Evolutionary conservation across 495 filamentous ascomycete species (phyloP).

Genomic region (Daldinia bambusicola): DNA sequence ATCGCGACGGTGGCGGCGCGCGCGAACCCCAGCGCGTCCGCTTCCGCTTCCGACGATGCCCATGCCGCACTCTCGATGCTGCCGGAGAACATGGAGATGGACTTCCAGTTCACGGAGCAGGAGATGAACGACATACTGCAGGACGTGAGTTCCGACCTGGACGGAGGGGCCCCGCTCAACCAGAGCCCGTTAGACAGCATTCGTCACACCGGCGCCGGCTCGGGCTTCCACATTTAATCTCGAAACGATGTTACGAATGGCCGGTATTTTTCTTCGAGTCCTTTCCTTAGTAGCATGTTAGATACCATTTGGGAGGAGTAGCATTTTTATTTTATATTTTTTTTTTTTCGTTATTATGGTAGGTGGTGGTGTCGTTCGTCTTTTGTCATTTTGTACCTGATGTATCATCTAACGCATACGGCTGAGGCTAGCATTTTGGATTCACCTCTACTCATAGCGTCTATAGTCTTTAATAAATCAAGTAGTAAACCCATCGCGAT

Average conservation of each 20-base stretch:
- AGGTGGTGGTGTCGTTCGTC: too few relatives aligned
- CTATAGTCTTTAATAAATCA: background rate
- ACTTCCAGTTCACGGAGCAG: conserved; percentile 49
- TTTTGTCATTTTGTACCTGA: too few relatives aligned
- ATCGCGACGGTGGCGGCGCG: conserved; percentile 20
- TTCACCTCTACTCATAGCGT: conserved; percentile 8
- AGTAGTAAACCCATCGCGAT: conserved; percentile 3
- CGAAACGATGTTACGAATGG: background rate
- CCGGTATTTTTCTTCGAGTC: conserved; percentile 7
- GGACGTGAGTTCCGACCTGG: conserved; percentile 45
- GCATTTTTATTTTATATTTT: conserved; percentile 24
- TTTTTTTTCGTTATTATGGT: background rate
- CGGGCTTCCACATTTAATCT: conserved; percentile 21
- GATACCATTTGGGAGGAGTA: conserved; percentile 50
- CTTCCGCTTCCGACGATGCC: too few relatives aligned
- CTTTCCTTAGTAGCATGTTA: conserved; percentile 27
- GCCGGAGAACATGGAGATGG: conserved; percentile 44
- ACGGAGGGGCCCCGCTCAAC: conserved; percentile 17
- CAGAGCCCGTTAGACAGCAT: conserved; percentile 2
- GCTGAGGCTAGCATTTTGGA: conserved; percentile 6
- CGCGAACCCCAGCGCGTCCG: conserved; percentile 8
- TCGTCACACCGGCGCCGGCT: background rate
- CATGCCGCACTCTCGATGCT: conserved; percentile 22
- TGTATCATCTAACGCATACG: background rate
- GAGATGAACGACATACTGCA: conserved; percentile 55